Percentiles rank a stretch among this genome's conserved stretches.
Evolutionary conservation across 1,139 yeast genomes (phyloP).

Genomic region (Hyphopichia burtonii): DNA sequence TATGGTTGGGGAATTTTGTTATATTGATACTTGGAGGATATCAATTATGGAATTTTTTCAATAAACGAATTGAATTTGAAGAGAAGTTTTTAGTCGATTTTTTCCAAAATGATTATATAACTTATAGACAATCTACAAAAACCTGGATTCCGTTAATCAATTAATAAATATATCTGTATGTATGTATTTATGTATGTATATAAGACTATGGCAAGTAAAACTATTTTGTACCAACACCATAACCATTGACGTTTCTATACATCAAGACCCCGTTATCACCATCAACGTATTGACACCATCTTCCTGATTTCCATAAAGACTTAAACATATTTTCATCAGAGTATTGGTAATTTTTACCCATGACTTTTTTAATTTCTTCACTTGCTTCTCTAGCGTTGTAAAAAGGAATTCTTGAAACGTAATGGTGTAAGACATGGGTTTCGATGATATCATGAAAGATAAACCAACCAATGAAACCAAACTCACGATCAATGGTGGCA

Average conservation of each 20-base stretch:
- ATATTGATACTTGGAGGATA: too few species aligned
- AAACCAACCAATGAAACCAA: constrained; percentile 77
- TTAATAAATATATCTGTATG: too few species aligned
- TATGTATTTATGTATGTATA: too few species aligned
- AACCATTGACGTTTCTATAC: constrained; percentile 69
- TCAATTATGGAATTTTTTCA: too few species aligned
- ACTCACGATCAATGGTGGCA: constrained; percentile 80
- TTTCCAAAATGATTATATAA: too few species aligned
- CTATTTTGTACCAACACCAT: constrained; percentile 33
- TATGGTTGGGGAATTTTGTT: too few species aligned
- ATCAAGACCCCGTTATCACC: constrained; percentile 70
- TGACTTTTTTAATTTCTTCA: constrained; percentile 72
- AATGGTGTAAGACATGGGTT: constrained; percentile 87
- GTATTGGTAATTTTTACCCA: constrained; percentile 76
- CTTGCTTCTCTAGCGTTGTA: constrained; percentile 83
- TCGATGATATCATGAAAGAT: constrained; percentile 87
- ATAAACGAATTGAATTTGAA: too few species aligned
- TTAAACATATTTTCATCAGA: constrained; percentile 71
- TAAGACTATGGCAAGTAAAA: too few species aligned
- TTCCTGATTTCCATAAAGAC: constrained; percentile 66
- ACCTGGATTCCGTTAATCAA: too few species aligned
- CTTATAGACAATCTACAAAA: too few species aligned
- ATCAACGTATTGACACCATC: constrained; percentile 81
- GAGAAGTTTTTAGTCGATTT: too few species aligned
- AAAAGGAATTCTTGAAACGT: constrained; percentile 81